Conservation (phyloP, 1,284 basidiomycete species). For the Boletus sp. region DNA sequence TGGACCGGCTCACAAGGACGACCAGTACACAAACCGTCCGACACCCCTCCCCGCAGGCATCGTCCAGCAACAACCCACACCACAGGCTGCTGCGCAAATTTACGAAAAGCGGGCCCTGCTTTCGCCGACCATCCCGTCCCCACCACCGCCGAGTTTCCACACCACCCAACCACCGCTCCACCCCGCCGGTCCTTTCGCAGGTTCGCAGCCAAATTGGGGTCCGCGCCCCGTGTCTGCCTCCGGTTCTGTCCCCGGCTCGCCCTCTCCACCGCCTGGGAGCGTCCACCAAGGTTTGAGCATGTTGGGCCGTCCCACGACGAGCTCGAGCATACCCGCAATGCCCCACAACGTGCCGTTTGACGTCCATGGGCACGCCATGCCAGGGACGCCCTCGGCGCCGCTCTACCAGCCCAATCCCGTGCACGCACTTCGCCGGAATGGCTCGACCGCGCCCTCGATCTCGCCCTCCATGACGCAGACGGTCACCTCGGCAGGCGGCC, state of each 20-base stretch:
- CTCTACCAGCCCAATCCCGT: slow-evolving; percentile 42
- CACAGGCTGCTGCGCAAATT: slow-evolving; percentile 39
- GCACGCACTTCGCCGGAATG: slow-evolving; percentile 37
- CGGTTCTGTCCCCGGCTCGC: slow-evolving; percentile 40
- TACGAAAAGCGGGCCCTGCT: slow-evolving; percentile 32
- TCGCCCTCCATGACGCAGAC: slow-evolving; percentile 4
- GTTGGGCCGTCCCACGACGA: too few species aligned
- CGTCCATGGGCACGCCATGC: too few species aligned
- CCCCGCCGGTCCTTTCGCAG: slow-evolving; percentile 3
- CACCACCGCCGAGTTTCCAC: slow-evolving; percentile 32
- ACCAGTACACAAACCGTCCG: slow-evolving; percentile 40
- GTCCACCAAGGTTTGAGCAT: slow-evolving; percentile 12
- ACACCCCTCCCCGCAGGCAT: slow-evolving; percentile 28
- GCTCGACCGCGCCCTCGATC: slow-evolving; percentile 30
- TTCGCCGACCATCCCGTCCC: slow-evolving; percentile 30
- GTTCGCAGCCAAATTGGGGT: too few species aligned
- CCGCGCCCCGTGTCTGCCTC: neutral
- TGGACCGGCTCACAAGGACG: slow-evolving; percentile 40
- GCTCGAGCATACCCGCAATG: neutral
- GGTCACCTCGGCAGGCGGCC: neutral
- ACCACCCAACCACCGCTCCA: slow-evolving; percentile 29
- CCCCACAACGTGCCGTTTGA: neutral
- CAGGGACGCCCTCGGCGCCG: slow-evolving; percentile 5
- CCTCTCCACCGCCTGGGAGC: slow-evolving; percentile 37
- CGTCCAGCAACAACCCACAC: slow-evolving; percentile 57